Conservation (phyloP, 2,329 filamentous ascomycete genomes). For the Colletotrichum theobromicola region DNA sequence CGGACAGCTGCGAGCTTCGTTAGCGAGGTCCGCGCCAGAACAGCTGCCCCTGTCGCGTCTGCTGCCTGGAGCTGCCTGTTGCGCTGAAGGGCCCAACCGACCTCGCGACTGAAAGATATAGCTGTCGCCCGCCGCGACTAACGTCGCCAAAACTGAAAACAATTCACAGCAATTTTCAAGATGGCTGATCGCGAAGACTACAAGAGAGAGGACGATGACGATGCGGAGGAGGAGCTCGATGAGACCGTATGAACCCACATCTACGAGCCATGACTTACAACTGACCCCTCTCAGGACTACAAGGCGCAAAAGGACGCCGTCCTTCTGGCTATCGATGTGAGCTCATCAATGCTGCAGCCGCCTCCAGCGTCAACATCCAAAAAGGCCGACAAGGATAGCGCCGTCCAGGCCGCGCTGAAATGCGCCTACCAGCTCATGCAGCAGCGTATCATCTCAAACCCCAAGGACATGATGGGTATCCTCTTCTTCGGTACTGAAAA, state of each 20-base stretch:
- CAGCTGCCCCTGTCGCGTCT: conserved; percentile 5
- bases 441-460: conserved; percentile 96
- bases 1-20: background rate
- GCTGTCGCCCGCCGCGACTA: background rate
- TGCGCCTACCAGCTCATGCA: conserved; percentile 96
- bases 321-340: conserved; percentile 94
- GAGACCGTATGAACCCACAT: conserved; percentile 57
- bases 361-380: conserved; percentile 71
- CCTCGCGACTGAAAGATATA: background rate
- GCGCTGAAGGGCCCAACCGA: background rate
- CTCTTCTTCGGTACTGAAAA: conserved; percentile 88
- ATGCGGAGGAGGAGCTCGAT: conserved; percentile 64
- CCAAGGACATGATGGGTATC: conserved; percentile 96
- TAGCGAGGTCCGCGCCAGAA: background rate
- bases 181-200: conserved; percentile 49
- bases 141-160: background rate
- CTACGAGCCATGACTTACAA: conserved; percentile 2
- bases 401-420: conserved; percentile 84
- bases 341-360: conserved; percentile 79
- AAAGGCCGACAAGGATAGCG: conserved; percentile 79
- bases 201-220: conserved; percentile 65
- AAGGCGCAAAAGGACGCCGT: conserved; percentile 96
- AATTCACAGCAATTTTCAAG: background rate
- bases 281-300: conserved; percentile 67
- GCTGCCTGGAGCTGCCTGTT: conserved; percentile 13